Evolutionary conservation across 2,329 filamentous ascomycete genomes (phyloP).

Genomic region (Paraconiothyrium brasiliense): DNA sequence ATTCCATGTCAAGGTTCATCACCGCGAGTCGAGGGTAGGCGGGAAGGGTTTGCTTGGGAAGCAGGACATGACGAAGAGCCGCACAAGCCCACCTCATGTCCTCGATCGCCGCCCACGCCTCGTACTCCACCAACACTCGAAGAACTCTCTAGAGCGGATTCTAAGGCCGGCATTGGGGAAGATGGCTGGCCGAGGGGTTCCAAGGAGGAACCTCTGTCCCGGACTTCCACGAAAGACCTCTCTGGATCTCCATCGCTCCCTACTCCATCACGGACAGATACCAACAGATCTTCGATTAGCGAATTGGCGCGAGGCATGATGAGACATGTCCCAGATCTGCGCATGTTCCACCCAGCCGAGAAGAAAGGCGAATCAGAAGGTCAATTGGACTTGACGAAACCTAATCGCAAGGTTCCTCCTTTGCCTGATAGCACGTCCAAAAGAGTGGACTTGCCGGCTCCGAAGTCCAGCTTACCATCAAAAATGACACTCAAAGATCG

Average conservation of each 20-base stretch:
- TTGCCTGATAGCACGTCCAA: background rate
- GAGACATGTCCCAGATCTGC: constrained; percentile 35
- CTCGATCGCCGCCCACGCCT: constrained; percentile 19
- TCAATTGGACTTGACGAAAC: background rate
- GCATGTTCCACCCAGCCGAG: constrained; percentile 24
- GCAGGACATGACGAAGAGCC: constrained; percentile 20
- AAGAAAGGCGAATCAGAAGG: constrained; percentile 4
- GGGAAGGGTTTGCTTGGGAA: constrained; percentile 40
- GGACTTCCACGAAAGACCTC: constrained; percentile 15
- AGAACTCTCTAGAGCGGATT: constrained; percentile 29
- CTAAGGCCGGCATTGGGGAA: constrained; percentile 22
- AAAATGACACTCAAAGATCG: constrained; percentile 38
- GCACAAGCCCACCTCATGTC: constrained; percentile 20
- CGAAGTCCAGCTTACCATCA: background rate
- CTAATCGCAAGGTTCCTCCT: background rate
- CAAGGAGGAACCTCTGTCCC: constrained; percentile 27
- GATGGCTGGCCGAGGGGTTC: constrained; percentile 22
- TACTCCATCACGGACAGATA: constrained; percentile 22
- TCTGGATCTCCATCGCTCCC: constrained; percentile 15
- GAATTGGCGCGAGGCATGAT: constrained; percentile 36
- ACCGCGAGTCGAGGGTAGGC: constrained; percentile 31
- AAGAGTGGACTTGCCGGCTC: background rate
- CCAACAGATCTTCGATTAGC: constrained; percentile 33
- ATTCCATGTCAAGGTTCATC: constrained; percentile 17
- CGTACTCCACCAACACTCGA: constrained; percentile 31